Evolutionary conservation across 192 early-diverging fungal species (phyloP).

Genomic region (Dimargaris verticillata): DNA sequence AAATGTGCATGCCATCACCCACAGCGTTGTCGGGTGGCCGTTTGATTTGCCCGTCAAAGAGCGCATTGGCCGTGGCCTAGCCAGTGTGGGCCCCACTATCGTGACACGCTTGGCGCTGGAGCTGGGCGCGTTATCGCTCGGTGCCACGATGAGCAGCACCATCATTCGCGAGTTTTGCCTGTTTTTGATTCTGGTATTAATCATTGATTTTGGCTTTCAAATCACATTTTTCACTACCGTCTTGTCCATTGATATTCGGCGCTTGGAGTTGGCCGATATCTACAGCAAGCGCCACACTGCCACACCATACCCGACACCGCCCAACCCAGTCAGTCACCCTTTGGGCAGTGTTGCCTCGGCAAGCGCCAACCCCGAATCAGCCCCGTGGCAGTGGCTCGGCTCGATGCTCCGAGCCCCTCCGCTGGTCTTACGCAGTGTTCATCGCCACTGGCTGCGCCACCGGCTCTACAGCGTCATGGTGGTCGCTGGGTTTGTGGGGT

Average conservation of each 20-base stretch:
- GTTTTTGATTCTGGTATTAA: conserved; percentile 41
- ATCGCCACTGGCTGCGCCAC: conserved; percentile 2
- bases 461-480: conserved; percentile 7
- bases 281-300: background rate
- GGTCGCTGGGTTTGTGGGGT: conserved; percentile 2
- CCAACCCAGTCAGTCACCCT: no score
- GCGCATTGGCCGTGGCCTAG: conserved; percentile 32
- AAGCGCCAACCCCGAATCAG: no score
- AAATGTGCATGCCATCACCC: conserved; percentile 56
- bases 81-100: conserved; percentile 51
- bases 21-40: conserved; percentile 48
- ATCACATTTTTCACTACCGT: conserved; percentile 65
- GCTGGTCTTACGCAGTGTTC: background rate
- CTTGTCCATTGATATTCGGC: conserved; percentile 68
- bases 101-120: conserved; percentile 35
- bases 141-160: conserved; percentile 34
- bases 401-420: background rate
- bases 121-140: conserved; percentile 36
- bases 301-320: no score
- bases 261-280: conserved; percentile 40
- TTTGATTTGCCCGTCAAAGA: conserved; percentile 57
- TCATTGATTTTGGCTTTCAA: conserved; percentile 65
- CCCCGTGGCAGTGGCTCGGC: background rate
- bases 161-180: conserved; percentile 62
- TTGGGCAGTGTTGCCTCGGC: no score